Evolutionary conservation across 169 alveolate genomes (phyloP), one percentile per base, ranked within the genome.

Genomic region (Toxoplasma gondii): DNA sequence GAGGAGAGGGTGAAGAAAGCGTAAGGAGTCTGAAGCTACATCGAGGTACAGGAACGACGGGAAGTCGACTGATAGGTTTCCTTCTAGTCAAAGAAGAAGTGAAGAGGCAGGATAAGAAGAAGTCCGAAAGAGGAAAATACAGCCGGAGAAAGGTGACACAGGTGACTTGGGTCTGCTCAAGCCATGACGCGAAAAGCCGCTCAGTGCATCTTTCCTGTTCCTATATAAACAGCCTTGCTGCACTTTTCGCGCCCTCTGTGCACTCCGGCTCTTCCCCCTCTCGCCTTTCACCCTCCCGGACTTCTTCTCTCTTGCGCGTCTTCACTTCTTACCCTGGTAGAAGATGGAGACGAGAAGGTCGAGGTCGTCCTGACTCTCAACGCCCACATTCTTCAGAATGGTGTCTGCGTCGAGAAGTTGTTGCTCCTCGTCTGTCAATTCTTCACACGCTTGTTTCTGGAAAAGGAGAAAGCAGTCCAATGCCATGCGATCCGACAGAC

Each of bases 311-410:
- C n/a, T 74, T 74, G 9, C 43, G 39, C 84, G 39, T 16, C 9
- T 34, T 12, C 84, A 74, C 41, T 7, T 24, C 31, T 69, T 16
- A 64, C 84, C 84, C n/a, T 74, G 84, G 22, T 74, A 74, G 22
- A 74, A 74, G 9, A 74, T 74, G 39, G 84, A 74, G 84, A 74
- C 84, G 27, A 74, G 44, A 22, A 74, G 84, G n/a, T 74, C 84
- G 44, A 74, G 84, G 44, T 74, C 84, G 39, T 31, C 84, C n/a
- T 74, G 84, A 36, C 84, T 31, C 12, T 31, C 43, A 1, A 74
- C 84, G 38, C 84, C 84, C 27, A 74, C 84, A 44, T 36, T 74
- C 84, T 74, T 12, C 1, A 74, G 84, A 74, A 74, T 74, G 5
- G 49, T 24, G 43, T 74, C 9, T 12, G 44, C 84, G 39, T 74